These are phyloP conservation scores for Crepidotus variabilis DNA, from an alignment of 768 basidiomycete genomes.

Conservation along the genomic window DNA sequence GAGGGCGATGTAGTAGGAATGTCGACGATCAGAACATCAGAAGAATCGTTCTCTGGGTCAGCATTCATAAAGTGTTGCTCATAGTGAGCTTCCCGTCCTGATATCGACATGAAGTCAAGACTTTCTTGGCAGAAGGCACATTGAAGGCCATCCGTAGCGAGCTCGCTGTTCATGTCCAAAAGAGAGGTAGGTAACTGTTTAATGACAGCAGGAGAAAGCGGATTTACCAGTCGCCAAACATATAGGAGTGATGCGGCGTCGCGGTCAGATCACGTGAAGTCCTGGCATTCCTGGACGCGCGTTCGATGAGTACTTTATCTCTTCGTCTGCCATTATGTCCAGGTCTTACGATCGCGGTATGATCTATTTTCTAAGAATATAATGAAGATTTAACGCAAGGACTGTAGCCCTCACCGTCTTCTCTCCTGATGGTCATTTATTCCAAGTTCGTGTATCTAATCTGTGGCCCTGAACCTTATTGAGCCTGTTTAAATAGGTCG, in stretches of 20 bases:
- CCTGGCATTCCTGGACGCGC: constrained; percentile 40
- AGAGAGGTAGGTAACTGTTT: background rate
- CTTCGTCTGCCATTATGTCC: constrained; percentile 52
- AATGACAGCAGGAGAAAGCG: background rate
- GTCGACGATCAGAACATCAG: background rate
- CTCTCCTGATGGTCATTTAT: constrained; percentile 98
- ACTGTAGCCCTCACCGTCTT: constrained; percentile 88
- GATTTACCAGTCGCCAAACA: background rate
- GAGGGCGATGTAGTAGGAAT: background rate
- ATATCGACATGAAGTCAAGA: constrained; percentile 32
- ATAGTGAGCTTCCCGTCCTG: constrained; percentile 52
- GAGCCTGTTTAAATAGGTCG: constrained; percentile 59
- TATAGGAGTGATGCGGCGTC: background rate
- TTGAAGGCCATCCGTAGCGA: constrained; percentile 9
- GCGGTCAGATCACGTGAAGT: constrained; percentile 23
- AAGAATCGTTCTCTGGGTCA: background rate
- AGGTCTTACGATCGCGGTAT: constrained; percentile 97
- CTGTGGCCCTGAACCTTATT: constrained; percentile 1
- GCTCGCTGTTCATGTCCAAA: background rate
- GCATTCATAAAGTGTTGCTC: constrained; percentile 38
- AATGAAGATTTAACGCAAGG: background rate
- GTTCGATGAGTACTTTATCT: constrained; percentile 29
- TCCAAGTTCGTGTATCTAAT: constrained; percentile 62
- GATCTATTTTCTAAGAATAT: background rate
- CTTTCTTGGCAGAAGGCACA: constrained; percentile 52